Conservation (phyloP, 2,329 filamentous ascomycete species). For the Trichothecium sympodiale region DNA sequence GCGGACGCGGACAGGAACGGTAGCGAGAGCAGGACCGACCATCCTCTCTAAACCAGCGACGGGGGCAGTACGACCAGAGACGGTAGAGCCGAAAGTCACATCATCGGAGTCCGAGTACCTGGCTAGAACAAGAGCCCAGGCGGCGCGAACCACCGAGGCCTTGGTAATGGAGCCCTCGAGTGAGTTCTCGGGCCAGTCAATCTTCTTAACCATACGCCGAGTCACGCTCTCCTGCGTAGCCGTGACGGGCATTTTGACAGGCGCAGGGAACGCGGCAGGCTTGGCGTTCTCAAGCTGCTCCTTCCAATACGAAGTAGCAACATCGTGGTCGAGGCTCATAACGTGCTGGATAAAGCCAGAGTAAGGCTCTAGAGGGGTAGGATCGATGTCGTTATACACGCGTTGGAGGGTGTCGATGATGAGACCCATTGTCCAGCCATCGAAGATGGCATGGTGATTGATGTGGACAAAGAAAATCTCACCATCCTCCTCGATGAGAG, state of each 20-base stretch:
- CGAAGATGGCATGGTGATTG: constrained; percentile 15
- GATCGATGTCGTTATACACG: not conserved
- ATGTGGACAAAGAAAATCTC: constrained; percentile 12
- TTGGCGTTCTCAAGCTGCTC: constrained; percentile 1
- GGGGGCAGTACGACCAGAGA: constrained; percentile 10
- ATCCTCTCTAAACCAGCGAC: constrained; percentile 1
- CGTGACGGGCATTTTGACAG: constrained; percentile 18
- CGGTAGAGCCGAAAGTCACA: constrained; percentile 12
- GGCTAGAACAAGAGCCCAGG: constrained; percentile 7
- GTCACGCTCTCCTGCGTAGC: constrained; percentile 32
- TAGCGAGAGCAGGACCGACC: constrained; percentile 7
- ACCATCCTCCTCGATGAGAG: constrained; percentile 3
- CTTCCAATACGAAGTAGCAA: not conserved
- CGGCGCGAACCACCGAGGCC: constrained; percentile 7
- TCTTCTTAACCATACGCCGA: constrained; percentile 6
- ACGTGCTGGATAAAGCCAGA: not conserved
- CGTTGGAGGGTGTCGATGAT: not conserved
- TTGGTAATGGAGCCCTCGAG: constrained; percentile 5
- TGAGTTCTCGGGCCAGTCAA: not conserved
- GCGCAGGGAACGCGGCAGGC: not conserved
- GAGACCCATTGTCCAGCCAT: constrained; percentile 12
- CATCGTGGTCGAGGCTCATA: not conserved
- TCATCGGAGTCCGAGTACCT: constrained; percentile 9
- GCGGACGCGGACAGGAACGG: constrained; percentile 6
- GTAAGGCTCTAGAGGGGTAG: not conserved